phyloP scores from a whole-genome alignment of 768 basidiomycete genomes.

The Nevesoporus exiguus region DNA sequence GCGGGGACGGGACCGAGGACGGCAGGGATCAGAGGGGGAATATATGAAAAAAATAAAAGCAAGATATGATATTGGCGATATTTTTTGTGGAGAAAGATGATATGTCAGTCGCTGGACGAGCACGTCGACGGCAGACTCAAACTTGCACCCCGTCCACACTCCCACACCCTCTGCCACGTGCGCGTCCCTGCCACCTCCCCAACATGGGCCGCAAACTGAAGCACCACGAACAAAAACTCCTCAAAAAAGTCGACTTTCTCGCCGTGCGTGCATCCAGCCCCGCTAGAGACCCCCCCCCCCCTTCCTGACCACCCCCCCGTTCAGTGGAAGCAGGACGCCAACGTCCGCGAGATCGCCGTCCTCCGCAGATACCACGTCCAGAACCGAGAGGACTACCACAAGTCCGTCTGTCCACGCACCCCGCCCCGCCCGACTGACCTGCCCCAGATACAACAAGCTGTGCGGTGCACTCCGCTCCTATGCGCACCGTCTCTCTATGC shows the following conservation, averaged over 20 bases:
- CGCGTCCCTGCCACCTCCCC: constrained; percentile 9
- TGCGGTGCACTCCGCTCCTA: constrained; percentile 82
- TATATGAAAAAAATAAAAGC: constrained; percentile 20
- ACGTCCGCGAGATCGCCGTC: constrained; percentile 85
- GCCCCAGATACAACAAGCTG: constrained; percentile 84
- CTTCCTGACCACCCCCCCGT: neutral
- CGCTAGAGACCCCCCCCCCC: neutral
- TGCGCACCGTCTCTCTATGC: constrained; percentile 81
- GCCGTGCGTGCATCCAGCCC: constrained; percentile 52
- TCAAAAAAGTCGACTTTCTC: constrained; percentile 96
- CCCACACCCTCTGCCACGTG: constrained; percentile 34
- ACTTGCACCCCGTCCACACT: constrained; percentile 20
- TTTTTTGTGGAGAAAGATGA: constrained; percentile 27
- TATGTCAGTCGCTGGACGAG: constrained; percentile 28
- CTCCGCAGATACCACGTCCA: constrained; percentile 96
- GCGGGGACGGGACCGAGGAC: constrained; percentile 1
- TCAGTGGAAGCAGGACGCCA: constrained; percentile 98
- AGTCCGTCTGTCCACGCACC: constrained; percentile 40
- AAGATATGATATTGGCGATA: constrained; percentile 28
- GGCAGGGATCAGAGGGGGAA: neutral
- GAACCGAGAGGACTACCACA: constrained; percentile 91
- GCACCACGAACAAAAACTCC: constrained; percentile 91
- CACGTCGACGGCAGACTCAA: constrained; percentile 30
- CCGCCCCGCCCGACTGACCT: neutral
- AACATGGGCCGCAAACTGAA: constrained; percentile 94